phyloP scores from a whole-genome alignment of 2,329 filamentous ascomycete species.

The Graphiopsis chlorocephala region DNA sequence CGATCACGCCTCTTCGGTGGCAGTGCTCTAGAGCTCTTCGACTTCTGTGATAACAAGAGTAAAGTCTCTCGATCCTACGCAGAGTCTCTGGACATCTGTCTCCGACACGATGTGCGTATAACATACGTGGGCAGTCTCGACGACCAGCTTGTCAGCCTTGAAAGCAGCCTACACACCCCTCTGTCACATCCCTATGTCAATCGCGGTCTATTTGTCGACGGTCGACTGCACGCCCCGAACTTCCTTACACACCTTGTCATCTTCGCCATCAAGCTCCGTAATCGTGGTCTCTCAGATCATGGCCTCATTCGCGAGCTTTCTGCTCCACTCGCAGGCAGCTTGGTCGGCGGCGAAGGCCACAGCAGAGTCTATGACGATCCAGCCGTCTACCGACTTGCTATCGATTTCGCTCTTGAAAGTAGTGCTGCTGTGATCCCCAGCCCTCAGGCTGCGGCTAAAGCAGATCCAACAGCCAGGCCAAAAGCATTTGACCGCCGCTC shows the following conservation, averaged over 20 bases:
- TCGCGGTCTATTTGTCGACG: slow-evolving; percentile 93
- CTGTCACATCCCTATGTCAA: slow-evolving; percentile 90
- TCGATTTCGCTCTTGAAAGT: slow-evolving; percentile 48
- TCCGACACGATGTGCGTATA: slow-evolving; percentile 77
- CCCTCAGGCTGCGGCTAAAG: neutral
- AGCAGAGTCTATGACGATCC: slow-evolving; percentile 89
- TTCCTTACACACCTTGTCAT: slow-evolving; percentile 92
- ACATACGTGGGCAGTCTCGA: slow-evolving; percentile 93
- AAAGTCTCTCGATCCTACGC: slow-evolving; percentile 80
- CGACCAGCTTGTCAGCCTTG: slow-evolving; percentile 90
- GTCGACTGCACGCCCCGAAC: slow-evolving; percentile 84
- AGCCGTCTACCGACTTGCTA: slow-evolving; percentile 69
- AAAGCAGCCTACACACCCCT: slow-evolving; percentile 85
- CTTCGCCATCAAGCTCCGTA: slow-evolving; percentile 89
- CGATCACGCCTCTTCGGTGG: slow-evolving; percentile 86
- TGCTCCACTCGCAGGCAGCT: slow-evolving; percentile 79
- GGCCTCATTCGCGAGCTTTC: slow-evolving; percentile 89
- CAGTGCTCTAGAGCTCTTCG: slow-evolving; percentile 89
- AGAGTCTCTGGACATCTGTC: slow-evolving; percentile 67
- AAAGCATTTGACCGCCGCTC: slow-evolving; percentile 25
- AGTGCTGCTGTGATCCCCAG: slow-evolving; percentile 31
- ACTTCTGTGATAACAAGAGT: slow-evolving; percentile 81
- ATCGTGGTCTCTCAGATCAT: slow-evolving; percentile 88
- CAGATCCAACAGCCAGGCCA: slow-evolving; percentile 4
- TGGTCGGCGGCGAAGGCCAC: slow-evolving; percentile 91